Base-by-base conservation (phyloP, 306 rosid species). In the Castanea mollissima region DNA sequence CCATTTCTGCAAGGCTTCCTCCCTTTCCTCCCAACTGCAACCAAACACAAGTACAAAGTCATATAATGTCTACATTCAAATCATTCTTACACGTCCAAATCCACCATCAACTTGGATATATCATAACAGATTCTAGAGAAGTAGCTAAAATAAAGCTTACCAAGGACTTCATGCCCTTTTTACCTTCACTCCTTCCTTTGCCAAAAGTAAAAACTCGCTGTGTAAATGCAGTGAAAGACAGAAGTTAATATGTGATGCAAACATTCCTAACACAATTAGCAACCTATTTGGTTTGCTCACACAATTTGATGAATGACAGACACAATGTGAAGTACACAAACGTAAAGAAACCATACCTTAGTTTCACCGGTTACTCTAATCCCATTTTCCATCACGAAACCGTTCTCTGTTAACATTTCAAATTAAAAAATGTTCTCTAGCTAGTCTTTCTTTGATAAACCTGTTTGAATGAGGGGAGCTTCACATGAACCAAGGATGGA, bases 1-100 rank as follows among this genome's bases (percentile, higher is more conserved):
- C 94, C 99, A 95, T 95, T 86, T 95, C 99, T 74, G 98, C 99
- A 41, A 95, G 88, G 84, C 93, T 95, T 20, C 98, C 98, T 7
- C 99, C 99, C 80, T 95, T 95, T 78, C 99, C 99, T 83, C 99
- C 99, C 80, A 95, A 82, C 99, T 95, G 72, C 32, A 51, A 78
- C 29, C 35, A 58, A 19, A 81, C 35, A 73, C 19, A 51, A 38
- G 11, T 38, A 38, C 11, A 7, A 38, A 38, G 46, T 7, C 46
- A 38, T 38, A 38, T 38, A 38, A 2, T 12, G 0, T 19, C 14
- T 63, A 35, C 41, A 15, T 15, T 63, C 10, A 29, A 38, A 14
- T 14, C 31, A 14, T 63, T 63, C n/a, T 25, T 3, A 21, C 16
- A 15, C n/a, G 46, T 38, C 46, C 46, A 38, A 7, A 67, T n/a